These are phyloP conservation scores for Drosera capensis DNA, from an alignment of 148 eudicot species.

Conservation along the genomic window DNA sequence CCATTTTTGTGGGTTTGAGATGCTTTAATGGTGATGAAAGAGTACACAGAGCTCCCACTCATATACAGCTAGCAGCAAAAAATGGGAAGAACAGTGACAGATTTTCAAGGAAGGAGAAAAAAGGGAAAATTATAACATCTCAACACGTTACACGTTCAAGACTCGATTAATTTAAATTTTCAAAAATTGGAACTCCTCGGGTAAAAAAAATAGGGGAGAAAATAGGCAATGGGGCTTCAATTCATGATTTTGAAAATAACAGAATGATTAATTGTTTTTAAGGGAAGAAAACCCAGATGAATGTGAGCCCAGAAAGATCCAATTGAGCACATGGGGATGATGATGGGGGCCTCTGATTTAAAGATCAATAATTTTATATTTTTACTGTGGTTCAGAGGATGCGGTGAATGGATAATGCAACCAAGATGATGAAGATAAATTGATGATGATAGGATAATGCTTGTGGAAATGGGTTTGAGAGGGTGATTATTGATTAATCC, in stretches of 20 bases:
- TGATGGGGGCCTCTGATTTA: too few species aligned
- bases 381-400: background rate
- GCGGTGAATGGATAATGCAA: background rate
- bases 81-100: background rate
- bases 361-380: too few species aligned
- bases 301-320: too few species aligned
- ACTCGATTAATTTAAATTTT: background rate
- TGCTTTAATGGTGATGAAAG: too few species aligned
- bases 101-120: background rate
- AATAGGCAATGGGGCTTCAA: too few species aligned
- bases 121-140: background rate
- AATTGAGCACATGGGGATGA: too few species aligned
- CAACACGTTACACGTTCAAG: background rate
- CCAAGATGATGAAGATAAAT: background rate
- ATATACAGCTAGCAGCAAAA: slow-evolving; percentile 1
- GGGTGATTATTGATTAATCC: too few species aligned
- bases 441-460: background rate
- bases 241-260: too few species aligned
- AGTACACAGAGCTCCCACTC: slow-evolving; percentile 1
- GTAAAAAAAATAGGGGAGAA: too few species aligned
- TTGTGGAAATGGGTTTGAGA: background rate
- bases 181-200: background rate
- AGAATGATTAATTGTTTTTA: background rate
- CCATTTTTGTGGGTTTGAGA: background rate
- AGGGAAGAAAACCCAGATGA: background rate